Evolutionary conservation across 805 yeast genomes (phyloP).

Genomic region (Wickerhamiella hasegawae): DNA sequence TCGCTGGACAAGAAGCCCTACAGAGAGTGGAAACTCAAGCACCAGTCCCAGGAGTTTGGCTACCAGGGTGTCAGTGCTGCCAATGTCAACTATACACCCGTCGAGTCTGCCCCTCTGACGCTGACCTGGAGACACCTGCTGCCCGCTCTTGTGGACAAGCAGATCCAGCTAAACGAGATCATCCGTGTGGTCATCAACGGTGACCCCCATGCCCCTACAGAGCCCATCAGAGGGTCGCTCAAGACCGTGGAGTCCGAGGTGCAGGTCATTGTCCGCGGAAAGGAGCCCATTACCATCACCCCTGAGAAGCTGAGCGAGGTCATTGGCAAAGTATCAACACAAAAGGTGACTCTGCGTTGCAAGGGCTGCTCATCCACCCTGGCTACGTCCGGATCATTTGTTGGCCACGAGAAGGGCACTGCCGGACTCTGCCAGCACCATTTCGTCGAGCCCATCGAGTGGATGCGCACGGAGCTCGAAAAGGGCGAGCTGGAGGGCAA

Average conservation of each 20-base stretch:
- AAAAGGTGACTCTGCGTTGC: slow-evolving; percentile 36
- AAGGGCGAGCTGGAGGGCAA: slow-evolving; percentile 75
- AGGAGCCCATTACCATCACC: neutral
- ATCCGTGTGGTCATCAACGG: slow-evolving; percentile 7
- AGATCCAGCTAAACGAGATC: neutral
- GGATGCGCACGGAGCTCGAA: slow-evolving; percentile 78
- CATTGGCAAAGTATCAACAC: slow-evolving; percentile 9
- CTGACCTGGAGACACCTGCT: slow-evolving; percentile 13
- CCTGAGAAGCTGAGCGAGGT: slow-evolving; percentile 1
- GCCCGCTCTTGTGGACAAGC: slow-evolving; percentile 1
- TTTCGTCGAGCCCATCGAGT: slow-evolving; percentile 73
- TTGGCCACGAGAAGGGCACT: slow-evolving; percentile 30
- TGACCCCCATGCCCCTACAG: slow-evolving; percentile 4
- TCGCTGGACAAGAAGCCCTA: slow-evolving; percentile 19
- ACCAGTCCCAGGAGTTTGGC: slow-evolving; percentile 14
- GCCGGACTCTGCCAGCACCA: slow-evolving; percentile 52
- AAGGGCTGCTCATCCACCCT: slow-evolving; percentile 62
- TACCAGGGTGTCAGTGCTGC: slow-evolving; percentile 16
- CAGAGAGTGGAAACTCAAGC: slow-evolving; percentile 26
- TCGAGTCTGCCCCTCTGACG: slow-evolving; percentile 9
- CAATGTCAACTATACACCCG: slow-evolving; percentile 25
- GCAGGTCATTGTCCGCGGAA: neutral
- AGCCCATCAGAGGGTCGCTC: neutral
- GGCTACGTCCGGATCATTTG: slow-evolving; percentile 46
- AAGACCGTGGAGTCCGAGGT: neutral